Base-by-base conservation (phyloP, 2,329 filamentous ascomycete species). In the Epicoccum nigrum region DNA sequence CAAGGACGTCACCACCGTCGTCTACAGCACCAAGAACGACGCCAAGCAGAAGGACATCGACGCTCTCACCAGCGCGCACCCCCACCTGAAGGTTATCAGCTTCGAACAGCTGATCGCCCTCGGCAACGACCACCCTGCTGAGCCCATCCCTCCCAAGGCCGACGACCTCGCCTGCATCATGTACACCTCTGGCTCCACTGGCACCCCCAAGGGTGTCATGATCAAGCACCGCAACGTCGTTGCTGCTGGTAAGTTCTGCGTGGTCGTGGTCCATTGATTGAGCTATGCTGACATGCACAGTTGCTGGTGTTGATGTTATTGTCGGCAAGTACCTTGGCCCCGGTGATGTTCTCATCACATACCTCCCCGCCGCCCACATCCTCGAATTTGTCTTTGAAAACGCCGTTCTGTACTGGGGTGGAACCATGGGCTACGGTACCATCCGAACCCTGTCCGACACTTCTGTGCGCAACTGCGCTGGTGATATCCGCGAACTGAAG, bases 321-420 rank as follows among this genome's bases (percentile, higher is more conserved):
- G 86, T 97, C 39, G 89, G 89, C 17, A 85, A 87, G 51, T 88
- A 88, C 65, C 84, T 97, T 41, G 87, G 86, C 54, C 86, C 88
- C 51, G 85, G 83, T 37, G 94, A 99, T 63, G 83, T 83, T 37
- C 81, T 97, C 34, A 83, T 99, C 37, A 91, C 92, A 17, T 99
- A 97, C 74, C 84, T 99, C 12, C 94, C 94, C 1, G 86, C 96
- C 45, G 92, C 94, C 2, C 94, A 99, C 71, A 97, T 97, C 66
- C 86, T 99, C 65, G 94, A 99, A 75, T 94, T 96, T 74, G 89
- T 93, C 52, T 90, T 99, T 60, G 94, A 99, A 77, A 97, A 96
- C 72, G 80, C 93, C 7, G 90, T 89, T 51, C 76, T 99, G 55
- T 94, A 87, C 76, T 90, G 93, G 80, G 94, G 94, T 62, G 92